These are phyloP conservation scores for Plasmodium adleri DNA, from an alignment of 169 alveolate genomes.

Conservation along the genomic window DNA sequence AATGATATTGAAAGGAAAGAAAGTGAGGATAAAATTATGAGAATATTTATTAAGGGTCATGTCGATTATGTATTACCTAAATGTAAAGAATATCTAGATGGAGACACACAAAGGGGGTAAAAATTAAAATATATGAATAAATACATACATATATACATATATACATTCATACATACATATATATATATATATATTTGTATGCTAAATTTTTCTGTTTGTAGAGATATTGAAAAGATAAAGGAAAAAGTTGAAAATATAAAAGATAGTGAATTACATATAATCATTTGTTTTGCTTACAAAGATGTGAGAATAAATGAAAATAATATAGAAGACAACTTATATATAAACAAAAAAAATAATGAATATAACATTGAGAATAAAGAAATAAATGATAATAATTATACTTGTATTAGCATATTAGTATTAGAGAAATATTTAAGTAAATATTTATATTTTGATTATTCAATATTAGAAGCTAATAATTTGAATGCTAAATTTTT, in stretches of 20 bases:
- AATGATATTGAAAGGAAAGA: background rate
- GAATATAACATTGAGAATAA: constrained; percentile 6
- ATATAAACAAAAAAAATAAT: constrained; percentile 7
- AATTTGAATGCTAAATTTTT: constrained; percentile 40
- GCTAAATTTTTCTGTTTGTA: background rate
- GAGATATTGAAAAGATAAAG: constrained; percentile 31
- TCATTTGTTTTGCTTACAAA: constrained; percentile 59
- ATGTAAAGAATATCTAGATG: constrained; percentile 40
- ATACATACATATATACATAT: background rate
- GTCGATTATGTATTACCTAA: constrained; percentile 12
- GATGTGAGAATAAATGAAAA: constrained; percentile 18
- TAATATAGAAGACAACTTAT: constrained; percentile 10
- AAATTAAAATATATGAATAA: background rate
- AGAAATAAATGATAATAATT: constrained; percentile 23
- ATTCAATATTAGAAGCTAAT: constrained; percentile 48
- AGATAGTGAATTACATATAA: background rate
- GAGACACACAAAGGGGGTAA: constrained; percentile 9
- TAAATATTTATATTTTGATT: constrained; percentile 54
- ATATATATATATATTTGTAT: background rate
- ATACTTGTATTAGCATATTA: constrained; percentile 41
- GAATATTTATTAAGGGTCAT: constrained; percentile 44
- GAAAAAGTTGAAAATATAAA: constrained; percentile 13
- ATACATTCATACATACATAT: background rate
- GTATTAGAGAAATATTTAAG: constrained; percentile 31
- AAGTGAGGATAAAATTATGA: background rate